Conservation (phyloP, 139 green algal genomes). For the Chlamydomonas sp. region DNA sequence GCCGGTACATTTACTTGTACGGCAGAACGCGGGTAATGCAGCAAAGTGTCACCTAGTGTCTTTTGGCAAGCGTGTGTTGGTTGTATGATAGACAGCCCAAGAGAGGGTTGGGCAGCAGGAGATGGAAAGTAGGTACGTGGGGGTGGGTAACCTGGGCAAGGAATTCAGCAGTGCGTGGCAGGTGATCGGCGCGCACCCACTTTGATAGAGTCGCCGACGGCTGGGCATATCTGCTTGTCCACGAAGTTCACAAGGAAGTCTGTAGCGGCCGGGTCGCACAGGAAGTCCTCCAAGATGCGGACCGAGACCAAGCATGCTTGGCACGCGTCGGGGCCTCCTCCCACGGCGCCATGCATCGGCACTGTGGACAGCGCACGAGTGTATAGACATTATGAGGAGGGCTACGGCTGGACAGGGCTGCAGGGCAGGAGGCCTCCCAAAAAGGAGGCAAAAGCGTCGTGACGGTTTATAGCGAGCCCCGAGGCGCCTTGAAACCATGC, state of each 20-base stretch:
- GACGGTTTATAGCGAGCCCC: too few relatives aligned
- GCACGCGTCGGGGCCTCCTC: constrained; percentile 15
- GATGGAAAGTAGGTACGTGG: background rate
- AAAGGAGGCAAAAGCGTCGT: background rate
- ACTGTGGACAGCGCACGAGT: too few relatives aligned
- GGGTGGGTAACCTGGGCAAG: background rate
- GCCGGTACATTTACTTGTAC: too few relatives aligned
- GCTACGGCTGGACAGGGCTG: background rate
- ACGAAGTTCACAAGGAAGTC: constrained; percentile 41
- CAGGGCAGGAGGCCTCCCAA: background rate
- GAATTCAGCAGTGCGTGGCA: background rate
- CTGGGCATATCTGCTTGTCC: constrained; percentile 31
- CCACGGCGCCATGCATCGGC: too few relatives aligned
- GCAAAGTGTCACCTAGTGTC: background rate
- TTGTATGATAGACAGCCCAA: too few relatives aligned
- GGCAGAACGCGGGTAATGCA: background rate
- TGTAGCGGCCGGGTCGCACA: constrained; percentile 34
- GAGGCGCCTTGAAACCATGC: too few relatives aligned
- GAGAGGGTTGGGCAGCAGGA: too few relatives aligned
- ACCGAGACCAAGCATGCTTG: constrained; percentile 29
- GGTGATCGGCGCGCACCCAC: background rate
- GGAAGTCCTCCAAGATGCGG: constrained; percentile 40
- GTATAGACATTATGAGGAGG: too few relatives aligned
- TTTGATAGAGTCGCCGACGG: background rate
- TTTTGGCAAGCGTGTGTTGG: too few relatives aligned